These are phyloP conservation scores for Tephrocybe rancida DNA, from an alignment of 768 basidiomycete genomes.

Conservation along the genomic window DNA sequence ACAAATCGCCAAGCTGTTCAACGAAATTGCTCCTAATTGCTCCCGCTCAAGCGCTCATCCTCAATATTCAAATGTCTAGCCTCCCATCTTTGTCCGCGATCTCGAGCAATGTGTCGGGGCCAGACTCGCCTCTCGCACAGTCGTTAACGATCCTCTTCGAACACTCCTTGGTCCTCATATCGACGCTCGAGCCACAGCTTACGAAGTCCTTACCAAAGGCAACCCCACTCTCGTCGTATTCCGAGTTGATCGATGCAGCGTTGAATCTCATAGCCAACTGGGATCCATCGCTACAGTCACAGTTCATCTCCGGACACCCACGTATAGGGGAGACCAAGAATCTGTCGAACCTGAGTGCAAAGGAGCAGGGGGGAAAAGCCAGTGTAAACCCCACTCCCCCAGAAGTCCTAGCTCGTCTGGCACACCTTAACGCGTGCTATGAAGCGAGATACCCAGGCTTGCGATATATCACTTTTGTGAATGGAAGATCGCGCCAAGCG, in stretches of 20 bases:
- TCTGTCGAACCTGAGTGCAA: constrained; percentile 73
- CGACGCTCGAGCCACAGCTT: constrained; percentile 54
- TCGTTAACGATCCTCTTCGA: constrained; percentile 43
- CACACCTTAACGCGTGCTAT: constrained; percentile 77
- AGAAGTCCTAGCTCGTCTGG: constrained; percentile 72
- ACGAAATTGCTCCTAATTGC: too few species aligned
- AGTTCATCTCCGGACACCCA: constrained; percentile 84
- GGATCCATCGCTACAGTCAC: constrained; percentile 50
- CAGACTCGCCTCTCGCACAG: constrained; percentile 36
- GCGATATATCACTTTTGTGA: constrained; percentile 92
- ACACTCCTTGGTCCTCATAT: constrained; percentile 53
- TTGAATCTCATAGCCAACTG: constrained; percentile 53
- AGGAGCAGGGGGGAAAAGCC: constrained; percentile 67
- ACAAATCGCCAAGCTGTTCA: too few species aligned
- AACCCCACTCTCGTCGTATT: constrained; percentile 40
- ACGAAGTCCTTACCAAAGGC: constrained; percentile 28
- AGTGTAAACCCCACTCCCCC: constrained; percentile 60
- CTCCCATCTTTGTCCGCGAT: constrained; percentile 39
- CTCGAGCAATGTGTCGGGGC: constrained; percentile 28
- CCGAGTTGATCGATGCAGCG: constrained; percentile 56
- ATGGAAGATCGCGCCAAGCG: constrained; percentile 70
- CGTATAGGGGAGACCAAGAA: constrained; percentile 84
- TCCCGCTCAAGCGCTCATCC: too few species aligned
- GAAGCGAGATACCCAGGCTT: constrained; percentile 73
- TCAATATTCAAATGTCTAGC: too few species aligned